phyloP scores from a whole-genome alignment of 805 yeast species.

The Kodamaea restingae region DNA sequence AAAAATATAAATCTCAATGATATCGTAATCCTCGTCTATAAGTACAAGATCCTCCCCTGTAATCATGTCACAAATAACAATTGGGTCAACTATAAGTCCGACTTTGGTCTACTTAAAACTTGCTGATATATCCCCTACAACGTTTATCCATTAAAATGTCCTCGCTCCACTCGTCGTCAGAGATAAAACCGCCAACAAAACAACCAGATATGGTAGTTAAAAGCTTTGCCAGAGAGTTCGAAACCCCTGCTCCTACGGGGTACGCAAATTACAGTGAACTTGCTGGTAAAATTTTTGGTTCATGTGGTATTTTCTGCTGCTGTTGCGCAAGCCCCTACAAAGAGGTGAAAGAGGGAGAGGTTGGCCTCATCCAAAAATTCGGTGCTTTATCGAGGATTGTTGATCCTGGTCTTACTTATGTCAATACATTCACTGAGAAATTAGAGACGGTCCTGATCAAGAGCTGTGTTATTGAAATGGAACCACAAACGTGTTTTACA shows the following conservation, averaged over 20 bases:
- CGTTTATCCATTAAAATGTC: slow-evolving; percentile 4
- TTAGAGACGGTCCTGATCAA: slow-evolving; percentile 49
- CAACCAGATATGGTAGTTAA: slow-evolving; percentile 41
- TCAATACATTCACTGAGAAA: slow-evolving; percentile 62
- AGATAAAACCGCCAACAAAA: slow-evolving; percentile 18
- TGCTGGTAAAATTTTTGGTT: slow-evolving; percentile 48
- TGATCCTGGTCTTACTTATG: slow-evolving; percentile 65
- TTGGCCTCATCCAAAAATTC: slow-evolving; percentile 62
- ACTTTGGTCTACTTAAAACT: too few relatives aligned
- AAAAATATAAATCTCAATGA: too few relatives aligned
- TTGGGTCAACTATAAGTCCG: too few relatives aligned
- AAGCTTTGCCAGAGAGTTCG: slow-evolving; percentile 39
- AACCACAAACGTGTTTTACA: slow-evolving; percentile 68
- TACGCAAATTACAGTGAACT: slow-evolving; percentile 39
- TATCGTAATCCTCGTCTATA: too few relatives aligned
- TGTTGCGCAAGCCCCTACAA: slow-evolving; percentile 57
- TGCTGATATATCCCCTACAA: too few relatives aligned
- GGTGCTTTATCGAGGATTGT: slow-evolving; percentile 63
- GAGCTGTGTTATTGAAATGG: slow-evolving; percentile 59
- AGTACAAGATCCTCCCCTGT: not conserved
- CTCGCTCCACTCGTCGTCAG: slow-evolving; percentile 4
- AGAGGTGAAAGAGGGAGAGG: slow-evolving; percentile 61
- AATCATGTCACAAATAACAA: not conserved
- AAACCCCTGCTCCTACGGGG: slow-evolving; percentile 35
- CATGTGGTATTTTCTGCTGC: slow-evolving; percentile 53